A percentile compares a stretch with the other conserved stretches of the same genome.
Conservation (phyloP, 2,329 filamentous ascomycete species). For the Xylariaceae sp. region DNA sequence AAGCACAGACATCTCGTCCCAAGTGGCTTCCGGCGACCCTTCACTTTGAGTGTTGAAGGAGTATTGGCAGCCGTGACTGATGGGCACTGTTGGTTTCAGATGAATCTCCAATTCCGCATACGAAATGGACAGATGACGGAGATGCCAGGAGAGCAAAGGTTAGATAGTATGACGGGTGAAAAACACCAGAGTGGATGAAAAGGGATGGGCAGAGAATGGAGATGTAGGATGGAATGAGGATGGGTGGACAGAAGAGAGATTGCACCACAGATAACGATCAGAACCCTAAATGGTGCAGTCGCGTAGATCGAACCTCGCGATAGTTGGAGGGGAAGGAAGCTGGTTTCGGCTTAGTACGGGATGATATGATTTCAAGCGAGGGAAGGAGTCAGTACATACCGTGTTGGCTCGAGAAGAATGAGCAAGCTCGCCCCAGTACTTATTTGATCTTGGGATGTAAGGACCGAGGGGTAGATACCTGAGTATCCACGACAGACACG, state of each 20-base stretch:
- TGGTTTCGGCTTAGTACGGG: slow-evolving; percentile 5
- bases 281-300: slow-evolving; percentile 7
- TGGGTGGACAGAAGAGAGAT: slow-evolving; percentile 5
- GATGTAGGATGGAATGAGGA: slow-evolving; percentile 6
- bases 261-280: slow-evolving; percentile 5
- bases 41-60: not conserved
- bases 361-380: slow-evolving; percentile 2
- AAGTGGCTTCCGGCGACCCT: slow-evolving; percentile 3
- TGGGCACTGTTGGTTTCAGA: slow-evolving; percentile 8
- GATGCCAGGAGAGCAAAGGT: slow-evolving; percentile 29
- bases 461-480: not conserved
- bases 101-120: slow-evolving; percentile 23
- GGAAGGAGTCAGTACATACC: slow-evolving; percentile 12
- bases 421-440: not conserved
- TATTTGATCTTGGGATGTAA: not conserved
- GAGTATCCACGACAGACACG: not conserved
- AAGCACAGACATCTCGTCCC: slow-evolving; percentile 36
- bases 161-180: slow-evolving; percentile 26
- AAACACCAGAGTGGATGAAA: slow-evolving; percentile 12
- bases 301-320: slow-evolving; percentile 9
- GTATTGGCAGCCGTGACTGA: slow-evolving; percentile 4
- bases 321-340: slow-evolving; percentile 9
- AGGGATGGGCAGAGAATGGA: slow-evolving; percentile 13
- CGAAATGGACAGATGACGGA: slow-evolving; percentile 29
- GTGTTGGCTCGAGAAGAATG: not conserved